Conservation (phyloP, 148 eudicot genomes). For the Cornus controversa region DNA sequence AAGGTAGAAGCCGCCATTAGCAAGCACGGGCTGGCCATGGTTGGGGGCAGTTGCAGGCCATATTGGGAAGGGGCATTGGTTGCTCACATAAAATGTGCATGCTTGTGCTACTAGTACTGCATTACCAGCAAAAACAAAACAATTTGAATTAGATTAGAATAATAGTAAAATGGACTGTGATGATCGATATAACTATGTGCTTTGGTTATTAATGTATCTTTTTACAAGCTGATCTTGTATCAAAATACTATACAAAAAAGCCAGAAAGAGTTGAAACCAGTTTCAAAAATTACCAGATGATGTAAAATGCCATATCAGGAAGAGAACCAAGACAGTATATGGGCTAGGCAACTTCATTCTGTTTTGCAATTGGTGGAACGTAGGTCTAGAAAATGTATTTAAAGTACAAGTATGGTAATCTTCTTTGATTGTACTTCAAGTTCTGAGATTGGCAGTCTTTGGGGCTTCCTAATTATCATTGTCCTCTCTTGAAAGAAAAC, state of each 20-base stretch:
- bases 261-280: background rate
- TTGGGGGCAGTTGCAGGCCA: conserved; percentile 83
- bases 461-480: background rate
- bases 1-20: conserved; percentile 65
- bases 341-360: conserved; percentile 22
- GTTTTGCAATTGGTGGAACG: background rate
- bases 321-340: conserved; percentile 11
- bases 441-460: conserved; percentile 26
- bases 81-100: conserved; percentile 49
- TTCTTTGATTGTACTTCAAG: conserved; percentile 54
- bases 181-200: too few relatives aligned
- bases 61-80: conserved; percentile 70
- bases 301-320: conserved; percentile 20
- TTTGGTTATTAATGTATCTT: too few relatives aligned
- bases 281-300: conserved; percentile 24
- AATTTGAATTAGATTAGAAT: background rate
- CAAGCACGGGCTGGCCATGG: conserved; percentile 59
- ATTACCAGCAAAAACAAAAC: conserved; percentile 12
- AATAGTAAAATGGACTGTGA: background rate
- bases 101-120: conserved; percentile 28
- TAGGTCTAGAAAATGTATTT: conserved; percentile 3
- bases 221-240: too few relatives aligned
- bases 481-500: conserved; percentile 15
- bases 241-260: too few relatives aligned
- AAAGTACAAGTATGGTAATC: background rate